These are phyloP conservation scores for Theileria orientalis DNA, from an alignment of 169 alveolate species.

Conservation along the genomic window DNA sequence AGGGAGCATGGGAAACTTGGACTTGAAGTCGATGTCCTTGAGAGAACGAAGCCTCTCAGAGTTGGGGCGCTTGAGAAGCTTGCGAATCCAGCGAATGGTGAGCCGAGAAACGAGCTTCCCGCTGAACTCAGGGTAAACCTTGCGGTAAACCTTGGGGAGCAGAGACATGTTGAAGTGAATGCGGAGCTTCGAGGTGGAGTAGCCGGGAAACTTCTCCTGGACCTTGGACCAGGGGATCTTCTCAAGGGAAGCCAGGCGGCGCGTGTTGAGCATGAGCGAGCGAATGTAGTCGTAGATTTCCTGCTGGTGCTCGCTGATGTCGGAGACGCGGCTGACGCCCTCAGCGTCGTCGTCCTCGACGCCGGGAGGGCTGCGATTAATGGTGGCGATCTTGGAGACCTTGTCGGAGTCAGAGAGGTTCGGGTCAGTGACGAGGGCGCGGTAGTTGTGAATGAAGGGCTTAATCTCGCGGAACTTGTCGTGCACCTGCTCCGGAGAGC, in stretches of 20 bases:
- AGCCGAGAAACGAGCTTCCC: slow-evolving; percentile 27
- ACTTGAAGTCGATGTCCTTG: slow-evolving; percentile 37
- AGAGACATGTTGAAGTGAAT: slow-evolving; percentile 15
- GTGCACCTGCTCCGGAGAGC: slow-evolving; percentile 60
- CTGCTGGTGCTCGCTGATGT: not conserved
- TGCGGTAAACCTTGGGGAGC: slow-evolving; percentile 24
- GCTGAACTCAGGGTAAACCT: slow-evolving; percentile 15
- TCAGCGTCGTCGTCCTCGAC: too few relatives aligned
- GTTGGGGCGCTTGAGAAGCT: slow-evolving; percentile 1
- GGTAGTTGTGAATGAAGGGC: slow-evolving; percentile 15
- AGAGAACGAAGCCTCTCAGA: slow-evolving; percentile 1
- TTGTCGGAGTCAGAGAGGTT: slow-evolving; percentile 16
- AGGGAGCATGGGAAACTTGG: slow-evolving; percentile 52
- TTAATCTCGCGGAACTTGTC: slow-evolving; percentile 57
- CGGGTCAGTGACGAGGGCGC: slow-evolving; percentile 12
- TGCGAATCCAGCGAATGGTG: slow-evolving; percentile 13
- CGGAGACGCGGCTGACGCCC: not conserved
- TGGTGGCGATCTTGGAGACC: not conserved
- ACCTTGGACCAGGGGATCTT: slow-evolving; percentile 58
- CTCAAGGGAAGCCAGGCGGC: slow-evolving; percentile 4
- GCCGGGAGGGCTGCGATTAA: not conserved
- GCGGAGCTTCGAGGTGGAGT: slow-evolving; percentile 35
- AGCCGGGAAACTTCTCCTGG: slow-evolving; percentile 10
- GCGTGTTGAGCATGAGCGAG: not conserved
- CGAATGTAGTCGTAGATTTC: slow-evolving; percentile 20